Evolutionary conservation across 306 rosid genomes (phyloP).

Genomic region (Acacia acuminata): DNA sequence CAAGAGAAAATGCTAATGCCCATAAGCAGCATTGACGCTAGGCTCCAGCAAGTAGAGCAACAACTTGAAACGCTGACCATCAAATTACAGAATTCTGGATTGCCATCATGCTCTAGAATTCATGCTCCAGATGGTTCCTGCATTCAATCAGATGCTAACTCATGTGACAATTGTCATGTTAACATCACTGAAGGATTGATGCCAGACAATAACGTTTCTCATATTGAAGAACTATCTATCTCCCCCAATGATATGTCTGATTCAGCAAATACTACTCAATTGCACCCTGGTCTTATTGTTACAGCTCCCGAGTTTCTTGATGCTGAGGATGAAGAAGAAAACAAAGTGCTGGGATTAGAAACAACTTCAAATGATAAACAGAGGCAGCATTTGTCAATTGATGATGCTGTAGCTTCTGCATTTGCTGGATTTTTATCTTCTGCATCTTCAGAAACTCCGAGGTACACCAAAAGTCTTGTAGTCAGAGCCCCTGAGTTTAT

Average conservation of each 20-base stretch:
- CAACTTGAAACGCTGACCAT: constrained; percentile 66
- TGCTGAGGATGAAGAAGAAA: constrained; percentile 60
- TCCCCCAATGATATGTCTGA: constrained; percentile 36
- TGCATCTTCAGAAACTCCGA: constrained; percentile 40
- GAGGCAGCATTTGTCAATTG: constrained; percentile 57
- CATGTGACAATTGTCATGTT: constrained; percentile 43
- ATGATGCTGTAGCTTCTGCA: constrained; percentile 83
- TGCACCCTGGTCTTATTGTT: constrained; percentile 70
- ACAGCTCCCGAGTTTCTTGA: constrained; percentile 83
- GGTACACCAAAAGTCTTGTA: constrained; percentile 39
- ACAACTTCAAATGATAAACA: constrained; percentile 40
- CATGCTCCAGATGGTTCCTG: constrained; percentile 64
- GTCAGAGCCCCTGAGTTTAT: constrained; percentile 66
- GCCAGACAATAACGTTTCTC: constrained; percentile 40
- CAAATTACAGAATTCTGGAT: constrained; percentile 48
- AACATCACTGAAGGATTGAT: constrained; percentile 40
- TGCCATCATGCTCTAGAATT: constrained; percentile 49
- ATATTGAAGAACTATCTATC: constrained; percentile 34
- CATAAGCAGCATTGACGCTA: constrained; percentile 70
- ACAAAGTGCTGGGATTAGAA: constrained; percentile 26
- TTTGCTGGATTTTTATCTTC: constrained; percentile 71
- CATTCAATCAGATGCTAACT: constrained; percentile 53
- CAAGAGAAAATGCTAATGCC: constrained; percentile 86
- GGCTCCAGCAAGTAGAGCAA: constrained; percentile 87
- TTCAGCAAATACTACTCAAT: constrained; percentile 42